phyloP scores from a whole-genome alignment of 495 filamentous ascomycete species.

The Polyplosphaeria fusca region DNA sequence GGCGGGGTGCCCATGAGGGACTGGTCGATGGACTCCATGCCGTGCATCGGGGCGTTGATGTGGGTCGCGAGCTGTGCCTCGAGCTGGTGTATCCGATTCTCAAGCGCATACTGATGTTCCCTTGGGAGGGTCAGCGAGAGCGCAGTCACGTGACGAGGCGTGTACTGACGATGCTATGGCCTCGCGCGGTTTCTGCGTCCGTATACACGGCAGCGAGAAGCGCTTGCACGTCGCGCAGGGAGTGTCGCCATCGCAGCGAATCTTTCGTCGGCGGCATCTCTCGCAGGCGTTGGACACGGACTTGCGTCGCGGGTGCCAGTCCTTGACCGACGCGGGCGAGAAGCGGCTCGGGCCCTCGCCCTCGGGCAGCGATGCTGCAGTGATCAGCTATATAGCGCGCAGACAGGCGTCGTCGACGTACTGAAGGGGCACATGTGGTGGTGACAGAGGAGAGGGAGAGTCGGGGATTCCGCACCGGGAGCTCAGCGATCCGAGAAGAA shows the following conservation, averaged over 20 bases:
- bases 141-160: slow-evolving; percentile 8
- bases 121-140: slow-evolving; percentile 14
- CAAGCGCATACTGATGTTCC: slow-evolving; percentile 25
- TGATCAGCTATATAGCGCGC: slow-evolving; percentile 3
- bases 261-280: slow-evolving; percentile 22
- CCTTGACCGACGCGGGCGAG: slow-evolving; percentile 12
- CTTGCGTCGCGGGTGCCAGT: slow-evolving; percentile 29
- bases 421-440: slow-evolving; percentile 26
- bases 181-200: slow-evolving; percentile 25
- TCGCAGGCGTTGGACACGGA: slow-evolving; percentile 29
- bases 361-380: slow-evolving; percentile 11
- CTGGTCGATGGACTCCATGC: slow-evolving; percentile 25
- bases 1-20: slow-evolving; percentile 2
- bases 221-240: slow-evolving; percentile 26
- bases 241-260: slow-evolving; percentile 26
- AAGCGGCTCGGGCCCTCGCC: slow-evolving; percentile 17
- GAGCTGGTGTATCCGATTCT: slow-evolving; percentile 27
- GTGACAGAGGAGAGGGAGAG: no score
- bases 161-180: slow-evolving; percentile 20
- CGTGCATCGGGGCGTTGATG: slow-evolving; percentile 25
- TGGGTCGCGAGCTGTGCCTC: slow-evolving; percentile 23
- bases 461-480: slow-evolving; percentile 27
- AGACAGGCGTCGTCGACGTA: slow-evolving; percentile 1
- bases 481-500: slow-evolving; percentile 7
- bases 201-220: slow-evolving; percentile 23